phyloP scores from a whole-genome alignment of 352 stramenopile species.

The Discostella stelligera region DNA sequence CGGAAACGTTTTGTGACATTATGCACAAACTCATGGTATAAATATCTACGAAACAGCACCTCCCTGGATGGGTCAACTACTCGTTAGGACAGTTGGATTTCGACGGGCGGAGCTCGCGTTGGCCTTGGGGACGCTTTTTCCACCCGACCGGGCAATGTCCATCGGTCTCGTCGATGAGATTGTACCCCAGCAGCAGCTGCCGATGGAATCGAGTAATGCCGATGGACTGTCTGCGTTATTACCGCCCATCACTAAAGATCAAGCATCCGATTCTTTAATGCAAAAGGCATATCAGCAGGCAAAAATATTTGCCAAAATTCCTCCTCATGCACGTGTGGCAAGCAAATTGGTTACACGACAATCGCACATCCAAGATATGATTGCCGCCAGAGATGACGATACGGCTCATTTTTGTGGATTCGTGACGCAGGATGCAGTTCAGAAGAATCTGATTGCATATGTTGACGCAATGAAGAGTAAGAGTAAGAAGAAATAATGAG shows the following conservation, averaged over 20 bases:
- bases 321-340: conserved; percentile 49
- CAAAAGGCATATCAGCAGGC: conserved; percentile 50
- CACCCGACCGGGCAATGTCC: conserved; percentile 56
- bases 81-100: conserved; percentile 66
- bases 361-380: conserved; percentile 54
- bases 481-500: conserved; percentile 43
- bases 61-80: conserved; percentile 60
- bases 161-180: conserved; percentile 79
- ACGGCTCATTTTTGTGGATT: conserved; percentile 71
- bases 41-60: conserved; percentile 41
- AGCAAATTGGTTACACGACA: conserved; percentile 64
- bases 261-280: conserved; percentile 37
- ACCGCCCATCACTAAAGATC: conserved; percentile 22
- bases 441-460: conserved; percentile 63
- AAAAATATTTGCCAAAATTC: conserved; percentile 59
- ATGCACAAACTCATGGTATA: neutral
- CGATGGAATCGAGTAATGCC: conserved; percentile 15
- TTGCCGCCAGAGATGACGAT: conserved; percentile 59
- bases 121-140: conserved; percentile 69
- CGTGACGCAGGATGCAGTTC: conserved; percentile 60
- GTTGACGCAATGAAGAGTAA: conserved; percentile 61
- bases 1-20: neutral
- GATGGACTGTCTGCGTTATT: conserved; percentile 34
- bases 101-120: conserved; percentile 69
- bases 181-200: conserved; percentile 5